Evolutionary conservation across 2,329 filamentous ascomycete genomes (phyloP).

Genomic region (Penicillium sp.): DNA sequence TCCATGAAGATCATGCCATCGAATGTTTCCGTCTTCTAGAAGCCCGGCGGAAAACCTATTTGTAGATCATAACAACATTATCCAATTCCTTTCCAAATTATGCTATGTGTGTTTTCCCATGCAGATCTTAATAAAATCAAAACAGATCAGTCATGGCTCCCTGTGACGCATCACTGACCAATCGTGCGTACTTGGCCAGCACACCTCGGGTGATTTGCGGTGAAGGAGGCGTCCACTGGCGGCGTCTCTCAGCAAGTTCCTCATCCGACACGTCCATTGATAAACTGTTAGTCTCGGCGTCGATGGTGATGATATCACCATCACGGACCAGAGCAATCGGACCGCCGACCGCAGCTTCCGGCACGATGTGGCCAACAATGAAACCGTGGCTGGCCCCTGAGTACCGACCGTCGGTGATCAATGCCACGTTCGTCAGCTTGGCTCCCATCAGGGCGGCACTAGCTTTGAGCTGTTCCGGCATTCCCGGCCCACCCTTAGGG

Average conservation of each 20-base stretch:
- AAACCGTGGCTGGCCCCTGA: constrained; percentile 87
- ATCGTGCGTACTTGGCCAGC: constrained; percentile 82
- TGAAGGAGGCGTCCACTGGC: constrained; percentile 69
- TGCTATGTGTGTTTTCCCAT: neutral
- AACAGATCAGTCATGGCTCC: constrained; percentile 84
- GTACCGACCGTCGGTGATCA: constrained; percentile 92
- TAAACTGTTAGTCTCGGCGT: constrained; percentile 73
- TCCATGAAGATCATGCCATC: constrained; percentile 2
- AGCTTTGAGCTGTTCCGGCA: constrained; percentile 92
- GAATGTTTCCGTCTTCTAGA: constrained; percentile 4
- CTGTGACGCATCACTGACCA: constrained; percentile 89
- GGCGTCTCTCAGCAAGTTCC: constrained; percentile 67
- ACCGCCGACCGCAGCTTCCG: constrained; percentile 83
- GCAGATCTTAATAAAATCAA: constrained; percentile 8
- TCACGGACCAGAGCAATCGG: constrained; percentile 80
- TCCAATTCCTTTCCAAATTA: neutral
- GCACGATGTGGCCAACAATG: constrained; percentile 89
- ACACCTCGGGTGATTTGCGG: constrained; percentile 77
- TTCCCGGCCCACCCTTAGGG: constrained; percentile 88
- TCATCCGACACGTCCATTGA: constrained; percentile 72
- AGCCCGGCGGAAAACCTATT: neutral
- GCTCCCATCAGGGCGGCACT: constrained; percentile 92
- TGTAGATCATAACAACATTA: constrained; percentile 5
- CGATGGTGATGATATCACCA: constrained; percentile 82
- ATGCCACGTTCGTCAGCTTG: constrained; percentile 79